Evolutionary conservation across 1,284 basidiomycete species (phyloP), one percentile per base, ranked within the genome.

Genomic region (Cutaneotrichosporon curvatum): DNA sequence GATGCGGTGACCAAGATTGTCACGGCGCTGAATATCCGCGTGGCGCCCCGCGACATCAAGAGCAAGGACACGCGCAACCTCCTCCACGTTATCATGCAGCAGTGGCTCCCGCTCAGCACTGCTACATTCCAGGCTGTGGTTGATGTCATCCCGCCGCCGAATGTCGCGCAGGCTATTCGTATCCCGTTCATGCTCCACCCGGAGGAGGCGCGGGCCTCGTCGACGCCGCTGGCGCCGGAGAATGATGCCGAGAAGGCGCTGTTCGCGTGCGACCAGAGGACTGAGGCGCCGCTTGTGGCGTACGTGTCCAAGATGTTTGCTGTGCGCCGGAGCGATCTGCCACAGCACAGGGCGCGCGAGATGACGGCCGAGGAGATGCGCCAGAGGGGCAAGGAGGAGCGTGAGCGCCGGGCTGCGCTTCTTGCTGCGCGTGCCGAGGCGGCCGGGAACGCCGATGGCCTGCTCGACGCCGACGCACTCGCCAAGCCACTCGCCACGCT

Each of bases 261-360:
- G 10, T 97, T 85, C 72, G 70, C 77, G 0, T 87, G 87, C 45
- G 79, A 81, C 50, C 77, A 79, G n/a, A 74, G 65, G 1, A 61
- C 79, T 3, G 76, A 77, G 4, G 80, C 82, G 0, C 79, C 74
- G 45, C 75, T 90, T n/a, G 80, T 83, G 12, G 88, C 83, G 4
- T 95, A 94, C 67, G 86, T 98, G 45, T 95, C 88, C 76, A 98
- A 98, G 70, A 98, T 98, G 94, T 97, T 98, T 68, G 91, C 91
- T 0, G 84, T 97, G 2, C 74, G 81, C 19, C 74, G 73, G 16
- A 80, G 80, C 45, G 87, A 94, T 40, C 73, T 98, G 25, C 94
- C 94, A 0, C 84, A 92, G 61, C 83, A 84, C 65, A 87, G 85
- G 71, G 81, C 82, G 62, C 82, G 77, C 55, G 75, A 80, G 21